Base-by-base conservation (phyloP, 768 basidiomycete species). In the Boletus rufocinnamomeus region DNA sequence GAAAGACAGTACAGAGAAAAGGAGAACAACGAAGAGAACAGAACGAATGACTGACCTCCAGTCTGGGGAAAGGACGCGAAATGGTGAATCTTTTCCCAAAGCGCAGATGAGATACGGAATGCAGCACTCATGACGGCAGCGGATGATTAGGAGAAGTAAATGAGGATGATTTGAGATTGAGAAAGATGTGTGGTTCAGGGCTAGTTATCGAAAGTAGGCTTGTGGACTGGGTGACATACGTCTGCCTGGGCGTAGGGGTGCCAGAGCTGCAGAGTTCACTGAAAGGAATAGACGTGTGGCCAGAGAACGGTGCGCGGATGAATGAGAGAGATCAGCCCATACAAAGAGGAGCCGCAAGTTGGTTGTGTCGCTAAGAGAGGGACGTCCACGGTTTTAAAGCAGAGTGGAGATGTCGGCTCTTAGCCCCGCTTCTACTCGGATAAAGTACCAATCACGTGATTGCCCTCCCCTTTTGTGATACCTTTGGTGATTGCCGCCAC, bases 41-140 rank as follows among this genome's bases (percentile, higher is more conserved):
- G 14, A 40, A 50, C 14, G n/a, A 41, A 52, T 7, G 32, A 75
- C 85, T 61, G 34, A 90, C 91, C 91, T 45, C 93, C 91, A 0
- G 94, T 95, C 76, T 95, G 95, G 6, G 92, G 91, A 74, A 95
- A 95, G 1, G 89, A 89, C 0, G 93, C 91, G 70, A 91, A 95
- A 67, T 94, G 89, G 76, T 90, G 89, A 59, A 95, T 92, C 76
- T 83, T 87, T 75, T 95, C 91, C 93, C 93, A 95, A 62, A 94
- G 79, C 9, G 85, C 80, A 57, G 86, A 76, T 27, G 88, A 81
- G 60, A 95, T 94, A 49, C 86, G 83, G 74, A 90, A 93, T 23
- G 65, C 64, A 19, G 72, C 72, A 47, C 74, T 71, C 80, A 81
- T 80, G 63, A 28, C 58, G 57, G 41, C 8, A 11, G 28, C 8